Base-by-base conservation (phyloP, 257 asterid genomes). In the Solanum gandarillasii region DNA sequence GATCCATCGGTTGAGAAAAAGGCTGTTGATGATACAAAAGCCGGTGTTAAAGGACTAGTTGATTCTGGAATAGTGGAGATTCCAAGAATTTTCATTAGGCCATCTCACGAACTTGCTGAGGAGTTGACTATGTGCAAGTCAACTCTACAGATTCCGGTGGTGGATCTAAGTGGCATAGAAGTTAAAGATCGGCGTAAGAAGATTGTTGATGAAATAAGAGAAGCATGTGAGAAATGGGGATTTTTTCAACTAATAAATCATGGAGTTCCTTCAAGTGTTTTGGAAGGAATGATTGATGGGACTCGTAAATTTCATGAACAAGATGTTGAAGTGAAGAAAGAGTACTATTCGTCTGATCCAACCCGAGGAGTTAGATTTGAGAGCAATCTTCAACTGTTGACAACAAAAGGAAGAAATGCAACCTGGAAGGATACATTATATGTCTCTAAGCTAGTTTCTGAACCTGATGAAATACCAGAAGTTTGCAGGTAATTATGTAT, bases 351-450 rank as follows among this genome's bases (percentile, higher is more conserved):
- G 0, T 87, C 91, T 0, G 98, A 92, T 35, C 9, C 9, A 29
- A 34, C 3, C 87, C 88, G 78, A 68, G 91, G 86, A 89, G 96
- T 95, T 62, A 93, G 89, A 79, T 95, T 87, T 79, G 90, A 84
- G 0, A 95, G 98, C 90, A 94, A 95, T 52, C 85, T 93, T 76
- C 98, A 95, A 84, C 84, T 94, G 43, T 93, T 87, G 31, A 85
- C 86, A 2, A 89, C 95, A 9, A 73, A 72, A 18, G 41, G 25
- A 1, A 87, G 89, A 12, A 87, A 94, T 25, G 98, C 97, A 7
- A 93, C 91, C 87, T 96, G 98, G 98, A 94, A 94, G 86, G 98
- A 96, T 71, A 90, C 97, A 6, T 86, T 95, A 90, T 88, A 93
- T 3, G 71, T 95, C 46, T 87, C 93, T 34, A 31, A 88, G 21